Percentiles rank a stretch among this genome's conserved stretches.
These are phyloP conservation scores for Thermomucor indicae-seudaticae DNA, from an alignment of 371 early-diverging fungal species.

Conservation along the genomic window DNA sequence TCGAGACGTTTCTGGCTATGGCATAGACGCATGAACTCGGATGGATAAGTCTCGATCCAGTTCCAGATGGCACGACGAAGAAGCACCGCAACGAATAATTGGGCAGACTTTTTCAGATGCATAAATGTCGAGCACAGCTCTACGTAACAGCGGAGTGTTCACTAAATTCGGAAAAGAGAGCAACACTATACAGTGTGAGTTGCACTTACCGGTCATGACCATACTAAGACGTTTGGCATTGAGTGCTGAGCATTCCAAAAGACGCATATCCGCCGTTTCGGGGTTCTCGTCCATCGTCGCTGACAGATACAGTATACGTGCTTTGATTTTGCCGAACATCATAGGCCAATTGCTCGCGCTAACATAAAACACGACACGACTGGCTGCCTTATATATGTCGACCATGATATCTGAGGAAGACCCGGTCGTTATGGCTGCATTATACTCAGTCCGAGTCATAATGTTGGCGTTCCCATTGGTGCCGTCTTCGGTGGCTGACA, in stretches of 20 bases:
- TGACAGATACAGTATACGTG: conserved; percentile 51
- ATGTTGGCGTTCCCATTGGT: conserved; percentile 40
- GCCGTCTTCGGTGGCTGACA: conserved; percentile 38
- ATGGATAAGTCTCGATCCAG: conserved; percentile 82
- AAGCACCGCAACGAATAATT: conserved; percentile 63
- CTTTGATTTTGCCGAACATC: conserved; percentile 66
- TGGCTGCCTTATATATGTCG: conserved; percentile 69
- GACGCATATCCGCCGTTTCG: conserved; percentile 72
- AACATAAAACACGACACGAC: conserved; percentile 72
- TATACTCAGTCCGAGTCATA: conserved; percentile 47
- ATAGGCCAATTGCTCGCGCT: conserved; percentile 81
- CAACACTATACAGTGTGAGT: neutral
- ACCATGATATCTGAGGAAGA: conserved; percentile 47
- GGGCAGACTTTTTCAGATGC: conserved; percentile 66
- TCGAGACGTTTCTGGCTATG: conserved; percentile 71
- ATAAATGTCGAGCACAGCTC: conserved; percentile 62
- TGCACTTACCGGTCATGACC: conserved; percentile 56
- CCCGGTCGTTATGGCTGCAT: conserved; percentile 20
- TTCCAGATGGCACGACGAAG: conserved; percentile 82
- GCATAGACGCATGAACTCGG: conserved; percentile 71
- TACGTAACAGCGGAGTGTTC: conserved; percentile 11
- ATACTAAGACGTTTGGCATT: conserved; percentile 66
- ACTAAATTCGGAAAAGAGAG: too few species aligned
- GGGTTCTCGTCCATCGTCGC: conserved; percentile 61
- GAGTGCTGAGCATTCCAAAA: conserved; percentile 74